Conservation (phyloP, 768 basidiomycete species). For the Kwoniella pini region DNA sequence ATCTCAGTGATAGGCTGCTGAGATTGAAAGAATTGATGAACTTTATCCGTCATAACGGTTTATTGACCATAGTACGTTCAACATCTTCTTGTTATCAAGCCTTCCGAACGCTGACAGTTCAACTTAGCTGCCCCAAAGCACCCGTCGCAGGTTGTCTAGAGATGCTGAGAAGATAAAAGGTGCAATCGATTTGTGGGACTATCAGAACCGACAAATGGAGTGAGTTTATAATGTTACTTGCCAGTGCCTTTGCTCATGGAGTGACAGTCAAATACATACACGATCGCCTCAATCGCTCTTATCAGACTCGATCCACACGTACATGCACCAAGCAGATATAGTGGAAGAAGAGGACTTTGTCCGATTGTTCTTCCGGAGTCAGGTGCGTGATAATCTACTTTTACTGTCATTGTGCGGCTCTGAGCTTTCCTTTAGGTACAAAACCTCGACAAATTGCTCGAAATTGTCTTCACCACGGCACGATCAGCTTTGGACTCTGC, state of each 20-base stretch:
- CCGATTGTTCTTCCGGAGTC: conserved; percentile 77
- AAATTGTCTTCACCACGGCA: conserved; percentile 52
- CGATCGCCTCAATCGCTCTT: conserved; percentile 61
- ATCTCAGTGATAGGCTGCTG: conserved; percentile 72
- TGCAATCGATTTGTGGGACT: conserved; percentile 73
- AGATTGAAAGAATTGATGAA: conserved; percentile 79
- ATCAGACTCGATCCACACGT: conserved; percentile 65
- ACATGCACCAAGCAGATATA: conserved; percentile 65
- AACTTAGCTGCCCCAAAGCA: conserved; percentile 74
- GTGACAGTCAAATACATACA: conserved; percentile 34
- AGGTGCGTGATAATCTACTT: conserved; percentile 40
- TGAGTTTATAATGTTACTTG: conserved; percentile 23
- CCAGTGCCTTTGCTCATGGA: conserved; percentile 47
- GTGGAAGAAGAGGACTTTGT: conserved; percentile 71
- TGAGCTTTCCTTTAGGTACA: conserved; percentile 60
- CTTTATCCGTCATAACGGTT: conserved; percentile 84
- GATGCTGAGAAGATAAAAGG: conserved; percentile 88
- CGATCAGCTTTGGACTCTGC: conserved; percentile 52
- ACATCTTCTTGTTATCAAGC: conserved; percentile 17
- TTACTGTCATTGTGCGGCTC: not conserved
- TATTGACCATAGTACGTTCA: conserved; percentile 70
- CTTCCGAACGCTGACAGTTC: not conserved
- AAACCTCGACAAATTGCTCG: conserved; percentile 69
- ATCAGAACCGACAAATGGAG: conserved; percentile 53
- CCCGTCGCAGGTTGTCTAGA: conserved; percentile 70